These are phyloP conservation scores for Penicillium sp. DNA, from an alignment of 2,329 filamentous ascomycete genomes.

Conservation along the genomic window DNA sequence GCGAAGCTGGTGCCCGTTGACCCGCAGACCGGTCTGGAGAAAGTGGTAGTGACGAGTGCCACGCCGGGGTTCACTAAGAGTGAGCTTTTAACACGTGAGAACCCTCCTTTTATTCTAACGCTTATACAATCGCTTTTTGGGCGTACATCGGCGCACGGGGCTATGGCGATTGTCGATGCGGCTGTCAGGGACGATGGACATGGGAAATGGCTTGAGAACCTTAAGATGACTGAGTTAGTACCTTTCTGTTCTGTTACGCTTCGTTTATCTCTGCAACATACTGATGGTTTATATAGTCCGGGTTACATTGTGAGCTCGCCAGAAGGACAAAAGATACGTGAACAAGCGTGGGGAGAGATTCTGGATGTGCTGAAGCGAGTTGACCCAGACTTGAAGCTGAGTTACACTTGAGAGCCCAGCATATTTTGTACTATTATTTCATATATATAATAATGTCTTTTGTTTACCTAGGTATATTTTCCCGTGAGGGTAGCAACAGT, in stretches of 20 bases:
- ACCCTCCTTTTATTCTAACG: constrained; percentile 5
- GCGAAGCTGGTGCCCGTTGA: constrained; percentile 9
- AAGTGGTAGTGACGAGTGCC: constrained; percentile 8
- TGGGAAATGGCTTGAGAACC: constrained; percentile 12
- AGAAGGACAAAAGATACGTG: constrained; percentile 11
- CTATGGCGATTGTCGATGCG: constrained; percentile 19
- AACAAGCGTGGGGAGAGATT: constrained; percentile 14
- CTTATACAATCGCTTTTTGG: constrained; percentile 11
- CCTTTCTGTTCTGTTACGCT: background rate
- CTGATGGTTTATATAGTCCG: background rate
- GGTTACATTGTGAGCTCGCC: constrained; percentile 7
- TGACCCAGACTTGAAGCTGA: constrained; percentile 6
- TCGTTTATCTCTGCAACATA: background rate
- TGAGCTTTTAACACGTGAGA: constrained; percentile 12
- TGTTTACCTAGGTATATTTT: too few species aligned
- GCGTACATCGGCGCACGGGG: constrained; percentile 19
- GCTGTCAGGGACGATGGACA: constrained; percentile 15
- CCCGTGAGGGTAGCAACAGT: too few species aligned
- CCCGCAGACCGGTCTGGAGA: background rate
- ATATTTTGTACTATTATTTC: background rate
- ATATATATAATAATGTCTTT: too few species aligned
- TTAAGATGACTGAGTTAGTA: constrained; percentile 14
- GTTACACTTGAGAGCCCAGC: background rate
- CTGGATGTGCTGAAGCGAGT: constrained; percentile 14
- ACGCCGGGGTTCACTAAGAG: constrained; percentile 22